phyloP scores from a whole-genome alignment of 2,329 filamentous ascomycete species.

The Sphaerulina musiva region DNA sequence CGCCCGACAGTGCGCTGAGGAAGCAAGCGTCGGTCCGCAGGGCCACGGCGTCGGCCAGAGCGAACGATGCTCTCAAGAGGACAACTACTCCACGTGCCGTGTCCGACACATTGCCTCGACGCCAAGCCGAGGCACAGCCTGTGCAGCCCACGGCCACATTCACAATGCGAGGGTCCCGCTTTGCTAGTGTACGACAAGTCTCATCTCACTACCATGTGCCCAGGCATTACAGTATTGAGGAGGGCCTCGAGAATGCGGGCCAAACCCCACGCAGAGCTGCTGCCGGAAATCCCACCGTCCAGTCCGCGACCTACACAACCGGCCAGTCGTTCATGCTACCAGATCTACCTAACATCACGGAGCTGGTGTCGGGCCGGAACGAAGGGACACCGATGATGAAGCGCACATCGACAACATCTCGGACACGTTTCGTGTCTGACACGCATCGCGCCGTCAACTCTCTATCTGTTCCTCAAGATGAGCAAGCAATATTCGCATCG shows the following conservation, averaged over 20 bases:
- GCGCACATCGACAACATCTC: constrained; percentile 41
- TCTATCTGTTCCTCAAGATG: constrained; percentile 54
- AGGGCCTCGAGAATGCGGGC: constrained; percentile 14
- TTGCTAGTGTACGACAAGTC: constrained; percentile 35
- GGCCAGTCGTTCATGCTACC: constrained; percentile 55
- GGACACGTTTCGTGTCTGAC: constrained; percentile 51
- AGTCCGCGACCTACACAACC: constrained; percentile 44
- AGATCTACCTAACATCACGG: constrained; percentile 55
- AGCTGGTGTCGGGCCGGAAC: constrained; percentile 54
- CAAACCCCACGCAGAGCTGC: constrained; percentile 23
- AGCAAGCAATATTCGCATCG: constrained; percentile 57
- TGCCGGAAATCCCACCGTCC: constrained; percentile 31
- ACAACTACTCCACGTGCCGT: constrained; percentile 39
- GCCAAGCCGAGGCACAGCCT: constrained; percentile 49
- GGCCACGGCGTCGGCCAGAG: constrained; percentile 37
- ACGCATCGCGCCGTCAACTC: constrained; percentile 47
- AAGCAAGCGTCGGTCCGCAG: constrained; percentile 43
- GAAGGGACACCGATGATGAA: constrained; percentile 53
- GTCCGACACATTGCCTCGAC: constrained; percentile 51
- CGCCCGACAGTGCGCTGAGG: constrained; percentile 36
- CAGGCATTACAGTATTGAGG: constrained; percentile 17
- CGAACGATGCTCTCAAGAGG: constrained; percentile 31
- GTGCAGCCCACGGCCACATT: constrained; percentile 36
- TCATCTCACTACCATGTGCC: constrained; percentile 19
- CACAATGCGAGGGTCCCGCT: constrained; percentile 50